These are phyloP conservation scores for Apiospora pterosperma DNA, from an alignment of 2,329 filamentous ascomycete genomes.

Conservation along the genomic window DNA sequence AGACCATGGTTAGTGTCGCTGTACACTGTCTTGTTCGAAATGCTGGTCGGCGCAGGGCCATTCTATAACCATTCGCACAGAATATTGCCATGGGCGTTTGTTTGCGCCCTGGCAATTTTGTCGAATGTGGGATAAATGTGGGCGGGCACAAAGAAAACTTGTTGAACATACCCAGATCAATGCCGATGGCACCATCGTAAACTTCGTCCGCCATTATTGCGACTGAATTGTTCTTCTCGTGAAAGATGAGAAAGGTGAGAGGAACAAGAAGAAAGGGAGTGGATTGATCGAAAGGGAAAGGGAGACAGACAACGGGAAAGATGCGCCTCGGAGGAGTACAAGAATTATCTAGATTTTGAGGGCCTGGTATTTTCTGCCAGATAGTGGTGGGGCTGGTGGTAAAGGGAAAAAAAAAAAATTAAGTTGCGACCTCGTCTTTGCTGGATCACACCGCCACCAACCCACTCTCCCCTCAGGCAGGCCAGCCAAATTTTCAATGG, in stretches of 20 bases:
- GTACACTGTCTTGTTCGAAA: neutral
- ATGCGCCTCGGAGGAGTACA: neutral
- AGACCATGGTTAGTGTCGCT: neutral
- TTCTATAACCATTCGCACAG: neutral
- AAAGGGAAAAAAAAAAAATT: slow-evolving; percentile 1
- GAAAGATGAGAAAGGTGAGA: neutral
- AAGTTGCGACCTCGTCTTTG: neutral
- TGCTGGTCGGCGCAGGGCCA: neutral
- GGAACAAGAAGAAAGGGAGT: neutral
- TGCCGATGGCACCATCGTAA: slow-evolving; percentile 99
- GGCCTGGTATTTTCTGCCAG: slow-evolving; percentile 1
- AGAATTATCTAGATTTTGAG: slow-evolving; percentile 3
- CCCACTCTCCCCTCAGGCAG: neutral
- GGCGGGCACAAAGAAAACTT: slow-evolving; percentile 5
- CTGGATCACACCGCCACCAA: neutral
- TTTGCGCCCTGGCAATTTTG: neutral
- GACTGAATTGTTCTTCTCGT: slow-evolving; percentile 22
- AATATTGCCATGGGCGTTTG: neutral
- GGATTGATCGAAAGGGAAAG: neutral
- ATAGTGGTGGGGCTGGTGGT: neutral
- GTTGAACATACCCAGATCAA: slow-evolving; percentile 83
- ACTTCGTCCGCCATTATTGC: slow-evolving; percentile 91
- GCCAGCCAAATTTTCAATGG: slow-evolving; percentile 1
- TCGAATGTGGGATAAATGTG: slow-evolving; percentile 4
- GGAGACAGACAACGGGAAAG: slow-evolving; percentile 1